Base-by-base conservation (phyloP, 257 asterid species). In the Plantago elongata region DNA sequence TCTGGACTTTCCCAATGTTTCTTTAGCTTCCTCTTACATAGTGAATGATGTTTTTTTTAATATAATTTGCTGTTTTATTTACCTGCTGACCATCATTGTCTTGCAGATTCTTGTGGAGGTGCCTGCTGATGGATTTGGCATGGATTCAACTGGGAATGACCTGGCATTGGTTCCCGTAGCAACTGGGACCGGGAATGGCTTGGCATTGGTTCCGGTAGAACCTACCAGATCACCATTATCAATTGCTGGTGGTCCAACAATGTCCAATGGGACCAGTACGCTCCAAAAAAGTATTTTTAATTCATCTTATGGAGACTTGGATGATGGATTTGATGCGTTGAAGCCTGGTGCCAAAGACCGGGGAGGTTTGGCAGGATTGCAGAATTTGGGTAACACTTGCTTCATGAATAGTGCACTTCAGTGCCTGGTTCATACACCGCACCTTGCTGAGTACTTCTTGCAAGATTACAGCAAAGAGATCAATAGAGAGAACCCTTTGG, bases 381-480 rank as follows among this genome's bases (percentile, higher is more conserved):
- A 85, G 54, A 93, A 93, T 75, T 75, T 93, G 80, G 99, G 99
- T 66, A 93, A 93, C 71, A 93, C 99, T 50, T 93, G 99, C 83
- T 93, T 93, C 77, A 93, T 93, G 99, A 93, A 93, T 69, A 93
- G 99, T 77, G 67, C 97, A 50, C 77, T 93, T 67, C 99, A 93
- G 73, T 93, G 99, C 79, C 79, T 93, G 72, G 99, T 82, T 77
- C 99, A 93, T 75, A 93, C 99, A 40, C 95, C 96, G 14, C 90
- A 78, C 66, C 87, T 93, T 11, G 88, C 61, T 40, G 88, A 89
- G 67, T 93, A 80, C 82, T 93, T 93, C 84, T 65, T 89, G 82
- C 78, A 87, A 70, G 94, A 86, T 69, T 93, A 84, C 74, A 84
- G 78, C 59, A 78, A 86, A 27, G 96, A 92, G 80, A 89, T 92